phyloP scores from a whole-genome alignment of 257 asterid species.

The Leonotis leonurus region DNA sequence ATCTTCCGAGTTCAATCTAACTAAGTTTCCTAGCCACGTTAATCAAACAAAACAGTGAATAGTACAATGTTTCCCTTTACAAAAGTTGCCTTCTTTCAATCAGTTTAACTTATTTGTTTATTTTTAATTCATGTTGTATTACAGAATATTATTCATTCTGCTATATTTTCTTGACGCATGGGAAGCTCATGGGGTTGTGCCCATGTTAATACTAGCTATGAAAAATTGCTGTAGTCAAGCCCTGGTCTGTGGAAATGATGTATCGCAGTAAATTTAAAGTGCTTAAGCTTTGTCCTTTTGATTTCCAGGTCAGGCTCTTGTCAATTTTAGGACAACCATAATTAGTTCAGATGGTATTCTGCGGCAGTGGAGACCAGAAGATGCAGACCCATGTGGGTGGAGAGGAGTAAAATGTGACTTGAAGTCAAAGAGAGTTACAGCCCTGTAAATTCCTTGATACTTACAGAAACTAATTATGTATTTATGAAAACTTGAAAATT shows the following conservation, averaged over 20 bases:
- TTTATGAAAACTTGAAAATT: neutral
- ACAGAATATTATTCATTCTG: neutral
- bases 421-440: constrained; percentile 66
- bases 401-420: constrained; percentile 68
- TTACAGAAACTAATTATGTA: constrained; percentile 8
- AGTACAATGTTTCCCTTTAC: neutral
- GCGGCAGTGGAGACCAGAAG: constrained; percentile 82
- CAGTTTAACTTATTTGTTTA: neutral
- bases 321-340: constrained; percentile 57
- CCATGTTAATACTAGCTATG: constrained; percentile 7
- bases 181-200: neutral
- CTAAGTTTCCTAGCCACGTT: neutral
- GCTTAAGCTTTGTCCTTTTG: neutral
- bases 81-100: neutral
- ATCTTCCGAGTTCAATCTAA: neutral
- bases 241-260: neutral
- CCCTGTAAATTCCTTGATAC: constrained; percentile 46
- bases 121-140: no score
- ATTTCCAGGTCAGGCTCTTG: constrained; percentile 73
- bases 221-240: neutral
- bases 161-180: neutral
- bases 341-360: constrained; percentile 58
- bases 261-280: neutral
- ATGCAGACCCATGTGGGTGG: constrained; percentile 76
- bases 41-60: neutral